Base-by-base conservation (phyloP, 2,329 filamentous ascomycete species). In the Neoascochyta sp. region DNA sequence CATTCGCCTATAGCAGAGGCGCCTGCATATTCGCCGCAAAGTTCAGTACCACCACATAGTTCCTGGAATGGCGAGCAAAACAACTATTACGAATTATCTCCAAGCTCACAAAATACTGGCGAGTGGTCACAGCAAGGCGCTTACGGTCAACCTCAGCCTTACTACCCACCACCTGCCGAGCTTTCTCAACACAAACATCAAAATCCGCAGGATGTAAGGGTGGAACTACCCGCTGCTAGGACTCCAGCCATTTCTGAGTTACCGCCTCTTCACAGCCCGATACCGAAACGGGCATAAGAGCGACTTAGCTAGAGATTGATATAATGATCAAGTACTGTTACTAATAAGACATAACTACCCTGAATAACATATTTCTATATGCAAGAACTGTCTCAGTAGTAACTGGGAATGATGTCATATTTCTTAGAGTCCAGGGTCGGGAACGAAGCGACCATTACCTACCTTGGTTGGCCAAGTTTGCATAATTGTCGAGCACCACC, bases 11-110 rank as follows among this genome's bases (percentile, higher is more conserved):
- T 40, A 13, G 21, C 20, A 5, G 39, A 43, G 20, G 26, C 34
- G 14, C 32, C 36, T 4, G 22, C 36, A 10, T 45, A 38, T 20
- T 42, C 44, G 10, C 34, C 34, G 7, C 37, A 39, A 10, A 27
- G 33, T 16, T 41, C 38, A 9, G n/a, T n/a, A n/a, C n/a, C n/a
- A n/a, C 33, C 35, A 4, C 22, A 22, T 4, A 16, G 16, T 16
- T 13, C 12, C 7, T 33, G 30, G 30, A 19, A 14, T 7, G 14
- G 24, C 9, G 24, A 33, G 12, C 24, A 16, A 16, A 16, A 11
- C 2, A 16, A 16, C 2, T 32, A 23, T 6, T 24, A 24, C 10
- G 19, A 22, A 12, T n/a, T n/a, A n/a, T 18, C 11, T 1, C 10
- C 24, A 9, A 15, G 23, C 14, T n/a, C n/a, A n/a, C n/a, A n/a